Evolutionary conservation across 208 protist genomes (phyloP).

Genomic region (Vickermania ingenoplastis): DNA sequence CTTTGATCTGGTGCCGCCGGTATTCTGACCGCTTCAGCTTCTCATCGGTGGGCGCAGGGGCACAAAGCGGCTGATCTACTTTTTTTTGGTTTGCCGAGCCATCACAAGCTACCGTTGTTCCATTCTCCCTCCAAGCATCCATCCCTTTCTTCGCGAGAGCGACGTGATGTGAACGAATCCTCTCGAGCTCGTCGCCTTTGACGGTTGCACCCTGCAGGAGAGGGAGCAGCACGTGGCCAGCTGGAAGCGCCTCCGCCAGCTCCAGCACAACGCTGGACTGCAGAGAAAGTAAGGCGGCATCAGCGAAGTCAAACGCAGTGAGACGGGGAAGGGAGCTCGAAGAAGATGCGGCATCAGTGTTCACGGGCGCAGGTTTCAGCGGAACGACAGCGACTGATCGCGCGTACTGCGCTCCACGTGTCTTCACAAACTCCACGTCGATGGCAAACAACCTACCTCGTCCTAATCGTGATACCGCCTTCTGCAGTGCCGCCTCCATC

Average conservation of each 20-base stretch:
- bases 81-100: background rate
- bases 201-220: conserved; percentile 16
- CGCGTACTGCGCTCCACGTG: conserved; percentile 17
- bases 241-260: conserved; percentile 48
- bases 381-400: conserved; percentile 59
- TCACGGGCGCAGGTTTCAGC: conserved; percentile 12
- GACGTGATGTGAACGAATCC: conserved; percentile 5
- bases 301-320: conserved; percentile 6
- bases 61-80: background rate
- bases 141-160: conserved; percentile 11
- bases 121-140: conserved; percentile 2
- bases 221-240: conserved; percentile 34
- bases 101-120: background rate
- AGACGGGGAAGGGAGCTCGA: background rate
- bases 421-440: conserved; percentile 75
- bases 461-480: background rate
- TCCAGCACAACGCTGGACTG: conserved; percentile 26
- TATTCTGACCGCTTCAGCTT: background rate
- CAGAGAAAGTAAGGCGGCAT: conserved; percentile 27
- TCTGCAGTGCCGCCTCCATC: too few relatives aligned
- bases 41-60: too few relatives aligned
- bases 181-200: conserved; percentile 17
- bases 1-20: conserved; percentile 21
- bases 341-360: too few relatives aligned
- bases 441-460: conserved; percentile 22